Evolutionary conservation across 768 basidiomycete genomes (phyloP), one percentile per base, ranked within the genome.

Genomic region (Suillus lakei): DNA sequence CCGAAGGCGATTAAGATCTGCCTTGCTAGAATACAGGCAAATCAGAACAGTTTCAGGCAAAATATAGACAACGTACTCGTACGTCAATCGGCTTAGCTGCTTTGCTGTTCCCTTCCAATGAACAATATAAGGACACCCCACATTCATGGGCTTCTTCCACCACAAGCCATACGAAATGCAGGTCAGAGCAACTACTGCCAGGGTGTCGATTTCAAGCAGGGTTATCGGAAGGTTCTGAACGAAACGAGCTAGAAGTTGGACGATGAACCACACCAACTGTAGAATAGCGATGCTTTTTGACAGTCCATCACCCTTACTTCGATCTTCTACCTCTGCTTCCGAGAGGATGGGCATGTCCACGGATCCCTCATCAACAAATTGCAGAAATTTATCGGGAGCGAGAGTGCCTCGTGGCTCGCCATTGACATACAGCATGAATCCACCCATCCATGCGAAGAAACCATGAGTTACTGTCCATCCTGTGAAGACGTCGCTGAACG

Each of bases 71-170:
- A 53, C 51, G 1, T 21, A 53, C 51, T 30, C 28, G 4, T 53
- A 53, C 9, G 28, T 18, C 16, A 53, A 39, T 39, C 38, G 38
- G 15, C 0, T 39, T 39, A 30, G 28, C 10, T 5, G 16, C 0
- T 53, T 30, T 62, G 12, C 38, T 10, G 8, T 26, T 36, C 10
- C 18, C 9, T 60, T 44, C 41, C 38, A 60, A 34, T 59, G 21
- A 28, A 64, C 46, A 34, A 41, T 12, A 34, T n/a, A 48, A 23
- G 70, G 73, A 13, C 65, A 66, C 13, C 66, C 67, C 0, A 81
- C 76, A 59, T 78, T 76, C 16, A 76, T 71, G 2, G 81, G 82
- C 68, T 83, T 83, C 30, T 74, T 39, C 80, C 77, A 81, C 81
- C 82, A 82, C 1, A 78, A 61, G 1, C 62, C 38, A 64, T 79